A percentile compares a stretch with the other conserved stretches of the same genome.
Conservation (phyloP, 768 basidiomycete genomes). For the Nidula microcarpa region DNA sequence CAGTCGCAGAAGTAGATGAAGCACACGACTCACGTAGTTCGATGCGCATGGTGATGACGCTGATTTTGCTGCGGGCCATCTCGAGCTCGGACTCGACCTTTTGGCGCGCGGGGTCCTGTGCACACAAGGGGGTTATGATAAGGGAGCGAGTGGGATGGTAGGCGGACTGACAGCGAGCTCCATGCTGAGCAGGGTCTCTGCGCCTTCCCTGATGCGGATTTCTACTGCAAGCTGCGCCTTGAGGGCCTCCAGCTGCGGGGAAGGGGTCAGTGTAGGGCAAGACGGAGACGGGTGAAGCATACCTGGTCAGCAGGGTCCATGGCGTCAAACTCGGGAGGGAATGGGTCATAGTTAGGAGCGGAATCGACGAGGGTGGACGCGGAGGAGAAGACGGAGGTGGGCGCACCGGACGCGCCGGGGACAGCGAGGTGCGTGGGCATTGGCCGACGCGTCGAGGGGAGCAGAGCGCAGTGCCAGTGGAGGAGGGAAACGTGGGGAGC, state of each 20-base stretch:
- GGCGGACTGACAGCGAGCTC: slow-evolving; percentile 41
- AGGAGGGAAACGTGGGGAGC: too few species aligned
- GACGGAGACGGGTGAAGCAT: slow-evolving; percentile 3
- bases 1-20: neutral
- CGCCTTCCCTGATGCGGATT: slow-evolving; percentile 85
- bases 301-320: slow-evolving; percentile 45
- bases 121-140: neutral
- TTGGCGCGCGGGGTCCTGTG: slow-evolving; percentile 24
- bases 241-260: slow-evolving; percentile 59
- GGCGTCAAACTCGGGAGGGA: slow-evolving; percentile 41
- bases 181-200: slow-evolving; percentile 83
- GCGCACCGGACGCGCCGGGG: neutral
- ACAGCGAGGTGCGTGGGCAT: neutral
- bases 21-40: slow-evolving; percentile 40
- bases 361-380: neutral
- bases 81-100: slow-evolving; percentile 78
- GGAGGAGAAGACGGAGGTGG: neutral
- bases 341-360: neutral
- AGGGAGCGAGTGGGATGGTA: neutral
- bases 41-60: slow-evolving; percentile 56
- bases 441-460: neutral
- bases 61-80: slow-evolving; percentile 73
- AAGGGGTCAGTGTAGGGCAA: neutral
- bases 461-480: too few species aligned
- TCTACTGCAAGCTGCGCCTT: slow-evolving; percentile 70